These are phyloP conservation scores for Starmerella floris DNA, from an alignment of 805 yeast genomes.

Conservation along the genomic window DNA sequence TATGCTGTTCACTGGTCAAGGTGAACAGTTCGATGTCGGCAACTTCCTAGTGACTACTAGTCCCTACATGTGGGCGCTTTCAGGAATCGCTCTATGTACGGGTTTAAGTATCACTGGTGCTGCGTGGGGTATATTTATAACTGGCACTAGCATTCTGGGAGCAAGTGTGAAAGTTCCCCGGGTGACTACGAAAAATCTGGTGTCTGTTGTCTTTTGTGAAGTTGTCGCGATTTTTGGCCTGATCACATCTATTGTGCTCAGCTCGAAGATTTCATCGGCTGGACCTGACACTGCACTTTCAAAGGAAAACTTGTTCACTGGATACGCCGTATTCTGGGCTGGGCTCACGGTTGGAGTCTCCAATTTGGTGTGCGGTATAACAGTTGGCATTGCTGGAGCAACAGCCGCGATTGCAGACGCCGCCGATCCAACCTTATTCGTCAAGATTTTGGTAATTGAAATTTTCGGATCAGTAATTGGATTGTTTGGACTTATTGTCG, in stretches of 20 bases:
- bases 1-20: slow-evolving; percentile 72
- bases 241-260: slow-evolving; percentile 93
- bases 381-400: slow-evolving; percentile 94
- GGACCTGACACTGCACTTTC: slow-evolving; percentile 49
- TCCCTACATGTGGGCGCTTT: slow-evolving; percentile 92
- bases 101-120: slow-evolving; percentile 95
- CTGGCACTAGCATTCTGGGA: slow-evolving; percentile 88
- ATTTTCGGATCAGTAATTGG: slow-evolving; percentile 96
- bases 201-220: slow-evolving; percentile 95
- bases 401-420: slow-evolving; percentile 99
- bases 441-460: slow-evolving; percentile 90
- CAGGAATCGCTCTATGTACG: slow-evolving; percentile 82
- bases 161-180: slow-evolving; percentile 98
- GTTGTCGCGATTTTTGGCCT: slow-evolving; percentile 97
- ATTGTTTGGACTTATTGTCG: slow-evolving; percentile 92
- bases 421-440: slow-evolving; percentile 88
- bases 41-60: slow-evolving; percentile 71
- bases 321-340: slow-evolving; percentile 94
- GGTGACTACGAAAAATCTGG: slow-evolving; percentile 91
- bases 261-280: slow-evolving; percentile 68
- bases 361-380: slow-evolving; percentile 89
- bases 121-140: slow-evolving; percentile 97
- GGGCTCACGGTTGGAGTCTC: slow-evolving; percentile 90
- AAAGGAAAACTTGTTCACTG: slow-evolving; percentile 83
- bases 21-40: slow-evolving; percentile 85